A percentile compares a stretch with the other conserved stretches of the same genome.
Evolutionary conservation across 768 basidiomycete genomes (phyloP).

Genomic region (Thelephora ganbajun): DNA sequence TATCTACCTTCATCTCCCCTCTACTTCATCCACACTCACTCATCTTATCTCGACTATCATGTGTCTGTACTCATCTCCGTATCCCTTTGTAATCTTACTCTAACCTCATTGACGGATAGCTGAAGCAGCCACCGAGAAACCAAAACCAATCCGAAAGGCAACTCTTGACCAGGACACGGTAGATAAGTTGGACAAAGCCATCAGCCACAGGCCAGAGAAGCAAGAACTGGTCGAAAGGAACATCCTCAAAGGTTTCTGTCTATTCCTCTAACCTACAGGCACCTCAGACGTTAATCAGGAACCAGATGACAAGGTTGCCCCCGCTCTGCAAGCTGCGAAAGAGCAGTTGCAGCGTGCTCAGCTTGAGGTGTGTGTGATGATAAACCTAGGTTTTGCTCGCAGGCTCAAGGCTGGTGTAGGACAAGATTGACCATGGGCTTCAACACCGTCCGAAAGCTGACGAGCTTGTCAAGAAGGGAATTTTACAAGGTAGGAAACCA

Average conservation of each 20-base stretch:
- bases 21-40: background rate
- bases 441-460: constrained; percentile 43
- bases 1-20: background rate
- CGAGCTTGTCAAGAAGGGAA: constrained; percentile 52
- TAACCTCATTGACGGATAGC: no score
- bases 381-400: background rate
- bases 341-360: constrained; percentile 47
- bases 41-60: background rate
- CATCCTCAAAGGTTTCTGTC: constrained; percentile 46
- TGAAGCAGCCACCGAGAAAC: background rate
- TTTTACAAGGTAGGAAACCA: constrained; percentile 27
- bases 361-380: constrained; percentile 33
- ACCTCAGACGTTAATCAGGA: background rate
- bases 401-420: constrained; percentile 19
- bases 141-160: constrained; percentile 13
- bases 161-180: constrained; percentile 21
- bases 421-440: constrained; percentile 49
- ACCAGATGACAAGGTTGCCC: constrained; percentile 49
- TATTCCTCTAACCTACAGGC: background rate
- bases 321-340: constrained; percentile 44
- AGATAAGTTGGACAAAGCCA: constrained; percentile 37
- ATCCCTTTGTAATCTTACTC: background rate
- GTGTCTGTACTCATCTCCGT: background rate
- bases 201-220: constrained; percentile 42
- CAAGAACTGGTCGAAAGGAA: constrained; percentile 50